These are phyloP conservation scores for Cordyceps farinosa DNA, from an alignment of 2,329 filamentous ascomycete species.

Conservation along the genomic window DNA sequence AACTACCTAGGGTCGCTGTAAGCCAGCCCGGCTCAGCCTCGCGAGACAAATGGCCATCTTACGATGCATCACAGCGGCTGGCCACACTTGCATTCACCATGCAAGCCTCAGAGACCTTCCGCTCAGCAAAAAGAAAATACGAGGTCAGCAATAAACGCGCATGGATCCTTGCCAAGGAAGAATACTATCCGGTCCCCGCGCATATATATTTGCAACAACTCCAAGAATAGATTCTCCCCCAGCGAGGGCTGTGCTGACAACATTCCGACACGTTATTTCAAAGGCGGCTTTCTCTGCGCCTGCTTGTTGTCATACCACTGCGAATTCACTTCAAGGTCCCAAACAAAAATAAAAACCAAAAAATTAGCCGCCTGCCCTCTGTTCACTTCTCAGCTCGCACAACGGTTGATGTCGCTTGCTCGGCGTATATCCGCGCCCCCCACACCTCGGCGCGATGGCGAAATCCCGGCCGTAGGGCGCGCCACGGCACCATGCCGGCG, in stretches of 20 bases:
- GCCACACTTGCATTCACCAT: too few relatives aligned
- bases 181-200: not conserved
- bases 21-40: too few relatives aligned
- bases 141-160: not conserved
- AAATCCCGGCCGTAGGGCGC: not conserved
- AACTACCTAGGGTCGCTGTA: too few relatives aligned
- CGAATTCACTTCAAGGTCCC: too few relatives aligned
- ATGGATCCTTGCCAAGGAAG: not conserved
- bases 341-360: not conserved
- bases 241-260: not conserved
- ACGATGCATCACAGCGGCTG: too few relatives aligned
- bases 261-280: too few relatives aligned
- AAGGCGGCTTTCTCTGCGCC: too few relatives aligned
- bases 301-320: too few relatives aligned
- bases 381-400: not conserved
- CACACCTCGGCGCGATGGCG: slow-evolving; percentile 13
- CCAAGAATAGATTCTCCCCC: not conserved
- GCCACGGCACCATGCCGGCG: slow-evolving; percentile 1
- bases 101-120: too few relatives aligned
- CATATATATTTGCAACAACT: not conserved
- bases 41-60: too few relatives aligned
- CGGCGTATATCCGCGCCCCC: not conserved
- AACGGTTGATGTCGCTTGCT: not conserved
- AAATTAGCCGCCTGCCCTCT: not conserved
- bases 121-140: not conserved